Evolutionary conservation across 306 rosid species (phyloP), one percentile per base, ranked within the genome.

Genomic region (Arachis stenosperma): DNA sequence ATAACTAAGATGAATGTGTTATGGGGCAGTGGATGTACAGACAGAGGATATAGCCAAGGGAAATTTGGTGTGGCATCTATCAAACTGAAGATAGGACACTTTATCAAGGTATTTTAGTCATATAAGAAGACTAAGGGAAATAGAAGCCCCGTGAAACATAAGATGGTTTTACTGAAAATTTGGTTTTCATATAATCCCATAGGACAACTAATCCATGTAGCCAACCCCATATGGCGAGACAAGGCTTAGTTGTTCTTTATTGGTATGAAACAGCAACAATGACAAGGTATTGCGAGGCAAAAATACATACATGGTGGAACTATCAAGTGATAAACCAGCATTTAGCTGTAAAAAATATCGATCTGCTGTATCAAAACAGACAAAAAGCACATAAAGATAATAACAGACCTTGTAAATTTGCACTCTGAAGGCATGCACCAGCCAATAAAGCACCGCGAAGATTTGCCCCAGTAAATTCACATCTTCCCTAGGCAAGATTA

Each of bases 391-490:
- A 61, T 36, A 37, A 50, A n/a, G 7, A 41, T 60, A 69, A 6
- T 11, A 69, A 76, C 36, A 53, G 79, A 82, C 98, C 98, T 91
- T 93, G 98, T 64, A 93, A 85, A 80, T 91, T 93, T 82, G 97
- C 98, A 81, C 98, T 93, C 77, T 89, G 87, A 79, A 93, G 97
- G 82, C 75, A 84, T 41, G 97, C 86, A 70, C 97, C 96, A 56
- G 92, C 90, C 82, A 93, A 87, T 76, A 93, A 71, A 72, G 97
- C 94, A 82, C 97, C 92, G 66, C 87, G 96, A 64, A 93, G 96
- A 86, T 91, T 93, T 73, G 98, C 98, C 84, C 94, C 91, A 65
- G 88, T 93, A 86, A 93, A 93, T 68, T 91, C 98, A 86, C 98
- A 93, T 83, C 98, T 93, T 91, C 81, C 86, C 88, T 79, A 88